Base-by-base conservation (phyloP, 371 early-diverging fungal species). In the Funneliformis caledonium region DNA sequence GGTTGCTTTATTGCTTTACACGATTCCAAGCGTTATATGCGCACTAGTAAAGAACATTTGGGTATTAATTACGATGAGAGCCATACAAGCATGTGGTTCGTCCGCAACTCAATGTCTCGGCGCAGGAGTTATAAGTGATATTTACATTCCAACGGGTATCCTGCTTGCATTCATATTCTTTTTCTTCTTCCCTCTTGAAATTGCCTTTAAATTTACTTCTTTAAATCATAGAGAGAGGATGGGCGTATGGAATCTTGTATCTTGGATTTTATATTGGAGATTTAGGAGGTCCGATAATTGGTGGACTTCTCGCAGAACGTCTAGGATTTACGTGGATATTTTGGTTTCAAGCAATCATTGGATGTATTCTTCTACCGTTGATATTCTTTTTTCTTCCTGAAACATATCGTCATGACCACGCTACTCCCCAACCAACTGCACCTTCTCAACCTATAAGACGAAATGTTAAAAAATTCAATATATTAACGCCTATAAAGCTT, bases 31-130 rank as follows among this genome's bases (percentile, higher is more conserved):
- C 16, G 76, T 94, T 4, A 93, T 92, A 3, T 31, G 76, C 5
- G 76, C 42, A 42, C 12, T 75, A 19, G 37, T 37, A 52, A 69
- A 69, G 14, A 69, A 43, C 14, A 45, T 69, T 42, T 33, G n/a
- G 43, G 1, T 69, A 69, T 69, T 69, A 10, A 42, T 69, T 6
- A 82, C 84, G 12, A 88, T 93, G 72, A 88, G 95, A 0, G 82
- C 91, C 19, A 83, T 94, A 26, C 95, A 95, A 83, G 85, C 93
- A 4, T 84, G 88, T 37, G 94, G 95, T 7, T 88, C 93, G 4
- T 91, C 93, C 45, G 92, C 93, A 11, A 90, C 92, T 26, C 88
- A 91, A 74, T 88, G 91, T 14, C 90, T 94, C 3, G 94, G 94
- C 2, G 93, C 94, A 45, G 95, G 94, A 68, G 89, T 88, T 2